Evolutionary conservation across 192 early-diverging fungal species (phyloP).

Genomic region (Coemansia furcata): DNA sequence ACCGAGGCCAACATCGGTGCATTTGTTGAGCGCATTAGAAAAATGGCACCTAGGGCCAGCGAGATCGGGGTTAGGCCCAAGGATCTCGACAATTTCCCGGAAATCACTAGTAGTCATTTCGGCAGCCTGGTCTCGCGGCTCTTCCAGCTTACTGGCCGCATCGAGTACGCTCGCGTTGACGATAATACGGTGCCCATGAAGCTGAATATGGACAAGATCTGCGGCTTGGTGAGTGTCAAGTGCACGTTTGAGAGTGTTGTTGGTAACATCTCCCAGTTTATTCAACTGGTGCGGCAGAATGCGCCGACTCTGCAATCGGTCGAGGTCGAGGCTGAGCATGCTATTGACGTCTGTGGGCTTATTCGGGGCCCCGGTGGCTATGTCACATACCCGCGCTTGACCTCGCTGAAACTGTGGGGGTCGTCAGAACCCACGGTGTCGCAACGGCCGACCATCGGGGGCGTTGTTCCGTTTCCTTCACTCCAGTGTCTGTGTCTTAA

Average conservation of each 20-base stretch:
- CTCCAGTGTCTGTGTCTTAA: background rate
- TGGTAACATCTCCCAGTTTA: background rate
- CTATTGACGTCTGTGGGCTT: background rate
- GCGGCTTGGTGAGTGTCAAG: background rate
- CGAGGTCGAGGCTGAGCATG: background rate
- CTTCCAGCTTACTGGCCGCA: background rate
- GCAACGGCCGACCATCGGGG: background rate
- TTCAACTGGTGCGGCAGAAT: background rate
- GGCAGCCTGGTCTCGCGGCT: background rate
- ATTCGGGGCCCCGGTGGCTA: background rate
- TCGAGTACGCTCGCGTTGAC: background rate
- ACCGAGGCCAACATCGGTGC: background rate
- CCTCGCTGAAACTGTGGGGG: background rate
- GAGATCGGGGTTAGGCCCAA: background rate
- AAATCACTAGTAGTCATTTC: background rate
- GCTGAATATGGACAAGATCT: background rate
- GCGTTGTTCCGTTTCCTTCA: background rate
- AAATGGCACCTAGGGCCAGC: background rate
- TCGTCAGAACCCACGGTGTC: too few species aligned
- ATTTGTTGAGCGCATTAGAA: background rate
- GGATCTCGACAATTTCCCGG: background rate
- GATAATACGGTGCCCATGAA: background rate
- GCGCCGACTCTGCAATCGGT: background rate
- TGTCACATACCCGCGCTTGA: background rate
- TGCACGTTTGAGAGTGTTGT: background rate